phyloP scores from a whole-genome alignment of 129 eudicot species.

The Artemisia tridentata region DNA sequence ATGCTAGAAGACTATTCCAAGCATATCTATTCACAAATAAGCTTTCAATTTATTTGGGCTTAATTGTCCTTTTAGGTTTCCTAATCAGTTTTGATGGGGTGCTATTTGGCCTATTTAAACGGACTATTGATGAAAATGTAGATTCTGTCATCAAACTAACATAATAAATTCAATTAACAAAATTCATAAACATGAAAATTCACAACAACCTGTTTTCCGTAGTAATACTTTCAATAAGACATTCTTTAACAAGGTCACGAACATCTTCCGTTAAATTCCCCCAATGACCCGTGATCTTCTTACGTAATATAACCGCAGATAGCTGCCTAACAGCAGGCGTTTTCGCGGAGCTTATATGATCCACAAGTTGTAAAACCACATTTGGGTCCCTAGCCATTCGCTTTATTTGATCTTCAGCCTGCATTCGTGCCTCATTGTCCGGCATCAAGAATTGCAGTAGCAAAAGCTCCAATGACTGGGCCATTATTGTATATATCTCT shows the following conservation, averaged over 20 bases:
- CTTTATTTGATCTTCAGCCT: constrained; percentile 95
- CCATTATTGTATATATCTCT: constrained; percentile 33
- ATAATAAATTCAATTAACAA: neutral
- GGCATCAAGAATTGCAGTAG: constrained; percentile 93
- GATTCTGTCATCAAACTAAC: neutral
- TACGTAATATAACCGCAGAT: constrained; percentile 85
- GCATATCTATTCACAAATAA: neutral
- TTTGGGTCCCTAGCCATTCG: constrained; percentile 82
- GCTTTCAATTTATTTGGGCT: neutral
- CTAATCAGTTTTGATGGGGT: too few species aligned
- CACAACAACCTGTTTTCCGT: constrained; percentile 65
- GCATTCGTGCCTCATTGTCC: constrained; percentile 87
- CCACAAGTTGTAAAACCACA: constrained; percentile 71
- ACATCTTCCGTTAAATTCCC: constrained; percentile 59
- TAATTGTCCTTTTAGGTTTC: too few species aligned
- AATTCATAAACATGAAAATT: neutral
- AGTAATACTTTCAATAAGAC: constrained; percentile 81
- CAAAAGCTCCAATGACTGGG: constrained; percentile 86
- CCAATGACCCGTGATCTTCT: constrained; percentile 98
- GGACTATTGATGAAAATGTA: neutral
- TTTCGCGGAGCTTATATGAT: constrained; percentile 90
- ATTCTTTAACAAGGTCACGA: constrained; percentile 70
- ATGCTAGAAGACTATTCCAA: constrained; percentile 13
- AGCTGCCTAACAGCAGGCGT: constrained; percentile 90
- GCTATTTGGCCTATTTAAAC: too few species aligned